Base-by-base conservation (phyloP, 768 basidiomycete genomes). In the Phanerochaete carnosa region DNA sequence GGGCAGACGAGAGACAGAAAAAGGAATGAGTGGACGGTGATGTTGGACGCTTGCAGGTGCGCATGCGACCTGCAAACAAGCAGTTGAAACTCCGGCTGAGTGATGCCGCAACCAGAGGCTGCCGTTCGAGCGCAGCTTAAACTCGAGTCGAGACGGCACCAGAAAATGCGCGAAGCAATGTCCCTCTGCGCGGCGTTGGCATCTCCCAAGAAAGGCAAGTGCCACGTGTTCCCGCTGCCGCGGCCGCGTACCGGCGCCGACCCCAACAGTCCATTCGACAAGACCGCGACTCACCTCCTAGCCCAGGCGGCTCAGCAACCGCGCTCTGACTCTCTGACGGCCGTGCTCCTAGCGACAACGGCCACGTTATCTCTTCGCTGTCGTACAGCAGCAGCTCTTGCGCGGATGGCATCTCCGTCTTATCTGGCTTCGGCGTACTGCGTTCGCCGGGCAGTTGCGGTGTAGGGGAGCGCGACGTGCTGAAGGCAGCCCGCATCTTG, bases 11-110 rank as follows among this genome's bases (percentile, higher is more conserved):
- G 22, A 52, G 16, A 29, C 23, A 49, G 59, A 60, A 60, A 60
- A 60, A 54, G 58, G 50, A 59, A 51, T 59, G 58, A 35, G 28
- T 11, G 51, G 33, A 52, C 32, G n/a, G 33, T 33, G 47, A 59
- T 45, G 7, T 23, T 16, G 33, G 28, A 29, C 45, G n/a, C 26
- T 33, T 35, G 32, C 53, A 51, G 50, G 51, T 50, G 26, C 51
- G 54, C 45, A 52, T 53, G 59, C 26, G 33, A 45, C 29, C 23
- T 16, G 15, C 46, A 57, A 35, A 22, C 45, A 25, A 19, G 19
- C 19, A 22, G 45, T 58, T 58, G 19, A 39, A 51, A 50, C 57
- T 58, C 47, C 57, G 57, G 43, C 32, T 19, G 30, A 32, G 32
- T 23, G 29, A 52, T 33, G 29, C 39, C 56, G 45, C 56, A n/a